Evolutionary conservation across 768 basidiomycete species (phyloP).

Genomic region (Strobilomyces confusus): DNA sequence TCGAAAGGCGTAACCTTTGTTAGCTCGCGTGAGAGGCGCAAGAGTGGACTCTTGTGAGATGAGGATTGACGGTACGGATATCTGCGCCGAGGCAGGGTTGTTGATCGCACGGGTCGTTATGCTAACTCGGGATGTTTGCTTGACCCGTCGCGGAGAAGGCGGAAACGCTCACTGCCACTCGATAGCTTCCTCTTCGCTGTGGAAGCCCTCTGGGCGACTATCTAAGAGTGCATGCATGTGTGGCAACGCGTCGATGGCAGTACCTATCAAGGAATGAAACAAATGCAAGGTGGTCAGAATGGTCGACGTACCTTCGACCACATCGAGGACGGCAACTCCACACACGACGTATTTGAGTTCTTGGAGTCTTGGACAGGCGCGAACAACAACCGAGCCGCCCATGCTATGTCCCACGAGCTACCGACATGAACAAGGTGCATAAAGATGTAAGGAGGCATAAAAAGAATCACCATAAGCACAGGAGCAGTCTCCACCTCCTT

Average conservation of each 20-base stretch:
- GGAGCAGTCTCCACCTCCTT: conserved; percentile 62
- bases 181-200: conserved; percentile 77
- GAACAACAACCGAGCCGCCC: conserved; percentile 88
- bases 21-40: conserved; percentile 25
- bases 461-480: conserved; percentile 55
- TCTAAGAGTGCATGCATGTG: conserved; percentile 89
- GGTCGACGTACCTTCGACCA: conserved; percentile 71
- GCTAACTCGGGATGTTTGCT: conserved; percentile 36
- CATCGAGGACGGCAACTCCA: conserved; percentile 80
- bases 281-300: neutral
- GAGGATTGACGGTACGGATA: conserved; percentile 84
- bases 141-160: neutral
- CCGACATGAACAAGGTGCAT: neutral
- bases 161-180: conserved; percentile 85
- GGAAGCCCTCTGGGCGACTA: conserved; percentile 81
- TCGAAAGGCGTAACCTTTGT: conserved; percentile 35
- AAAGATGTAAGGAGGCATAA: neutral
- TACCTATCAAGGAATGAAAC: conserved; percentile 46
- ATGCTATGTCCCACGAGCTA: conserved; percentile 94
- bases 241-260: conserved; percentile 89
- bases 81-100: conserved; percentile 75
- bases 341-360: conserved; percentile 64
- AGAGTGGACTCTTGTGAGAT: conserved; percentile 41
- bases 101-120: conserved; percentile 78
- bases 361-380: conserved; percentile 63